A percentile compares a stretch with the other conserved stretches of the same genome.
Evolutionary conservation across 495 filamentous ascomycete species (phyloP).

Genomic region (Annulohypoxylon bovei): DNA sequence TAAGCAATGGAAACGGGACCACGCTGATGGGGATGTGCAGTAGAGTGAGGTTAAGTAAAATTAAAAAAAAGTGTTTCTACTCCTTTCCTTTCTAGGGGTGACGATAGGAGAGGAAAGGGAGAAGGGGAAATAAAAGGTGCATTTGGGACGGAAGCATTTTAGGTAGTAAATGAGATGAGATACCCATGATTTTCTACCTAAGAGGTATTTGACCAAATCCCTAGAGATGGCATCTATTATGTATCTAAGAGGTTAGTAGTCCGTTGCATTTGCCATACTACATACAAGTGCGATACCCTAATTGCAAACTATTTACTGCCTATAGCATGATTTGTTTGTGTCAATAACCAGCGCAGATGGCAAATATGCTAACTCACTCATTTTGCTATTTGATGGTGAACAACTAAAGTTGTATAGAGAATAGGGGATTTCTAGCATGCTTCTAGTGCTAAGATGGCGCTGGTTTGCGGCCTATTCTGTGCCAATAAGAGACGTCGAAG

Average conservation of each 20-base stretch:
- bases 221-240: not conserved
- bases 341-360: not conserved
- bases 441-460: not conserved
- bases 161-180: constrained; percentile 29
- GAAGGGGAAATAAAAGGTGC: not conserved
- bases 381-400: not conserved
- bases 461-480: not conserved
- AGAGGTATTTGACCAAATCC: not conserved
- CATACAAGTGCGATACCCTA: not conserved
- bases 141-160: not conserved
- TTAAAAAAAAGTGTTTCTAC: not conserved
- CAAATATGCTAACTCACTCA: no score
- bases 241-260: not conserved
- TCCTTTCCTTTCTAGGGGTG: not conserved
- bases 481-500: constrained; percentile 4
- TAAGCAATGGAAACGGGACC: constrained; percentile 79
- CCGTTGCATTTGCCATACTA: not conserved
- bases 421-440: not conserved
- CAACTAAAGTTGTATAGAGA: not conserved
- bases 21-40: constrained; percentile 39
- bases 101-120: no score
- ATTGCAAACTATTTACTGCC: not conserved
- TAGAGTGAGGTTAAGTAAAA: not conserved
- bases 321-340: not conserved
- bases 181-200: constrained; percentile 2